Evolutionary conservation across 306 rosid genomes (phyloP), one percentile per base, ranked within the genome.

Genomic region (Fragaria iinumae): DNA sequence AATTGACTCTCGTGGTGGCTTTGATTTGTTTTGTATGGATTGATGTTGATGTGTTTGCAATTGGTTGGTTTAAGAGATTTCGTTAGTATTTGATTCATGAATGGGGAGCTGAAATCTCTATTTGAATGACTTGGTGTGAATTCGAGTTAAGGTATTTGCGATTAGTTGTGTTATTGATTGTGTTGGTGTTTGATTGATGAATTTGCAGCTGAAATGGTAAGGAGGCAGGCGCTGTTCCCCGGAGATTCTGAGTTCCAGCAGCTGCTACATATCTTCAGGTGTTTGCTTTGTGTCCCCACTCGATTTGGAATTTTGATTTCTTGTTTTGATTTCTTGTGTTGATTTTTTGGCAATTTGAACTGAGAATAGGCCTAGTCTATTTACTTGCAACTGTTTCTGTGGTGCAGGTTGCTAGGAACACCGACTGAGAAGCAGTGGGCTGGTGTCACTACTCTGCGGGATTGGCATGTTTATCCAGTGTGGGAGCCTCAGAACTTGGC

Each of bases 231-330:
- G 32, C 65, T 95, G 48, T 95, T 95, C 79, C 96, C 97, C 0
- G 99, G 97, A 34, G 99, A 95, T 83, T 95, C 97, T 21, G 99
- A 95, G 80, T 95, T 92, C 80, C 97, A 89, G 76, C 97, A 95
- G 75, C 84, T 95, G 84, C 91, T 95, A 41, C 88, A 90, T 83
- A 95, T 95, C 77, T 95, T 95, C 86, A 95, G 93, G 97, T 48
- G 34, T 38, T 71, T 79, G 38, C 25, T 66, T 64, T 71, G 20
- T 47, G 55, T 44, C 38, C 18, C 29, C 13, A 11, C 53, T 32
- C n/a, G 3, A 32, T 64, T 71, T 43, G 8, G 21, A 29, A 2
- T 53, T 39, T 63, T 0, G 72, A 32, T 10, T 50, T 16, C 9
- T 50, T 13, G 39, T 8, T 3, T 64, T 64, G 9, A 2, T 17